Base-by-base conservation (phyloP, 2,329 filamentous ascomycete genomes). In the Trichoderma brevicompactum region DNA sequence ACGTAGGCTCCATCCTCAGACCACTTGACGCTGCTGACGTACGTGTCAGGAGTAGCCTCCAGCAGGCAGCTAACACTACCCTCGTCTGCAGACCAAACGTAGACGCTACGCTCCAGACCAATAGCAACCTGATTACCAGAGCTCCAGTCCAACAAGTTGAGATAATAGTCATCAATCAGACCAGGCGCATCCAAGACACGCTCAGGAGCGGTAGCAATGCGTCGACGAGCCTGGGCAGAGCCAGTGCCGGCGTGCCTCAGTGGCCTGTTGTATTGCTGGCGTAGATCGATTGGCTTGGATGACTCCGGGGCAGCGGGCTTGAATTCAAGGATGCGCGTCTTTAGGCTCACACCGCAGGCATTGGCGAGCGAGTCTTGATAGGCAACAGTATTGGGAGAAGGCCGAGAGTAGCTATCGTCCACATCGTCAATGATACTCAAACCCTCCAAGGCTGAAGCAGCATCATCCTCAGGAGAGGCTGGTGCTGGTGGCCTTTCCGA, bases 11-110 rank as follows among this genome's bases (percentile, higher is more conserved):
- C 95, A 74, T 99, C 95, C 58, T 92, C 92, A 68, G 94, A 97
- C 95, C 95, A 99, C 82, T 98, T 98, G 74, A 99, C 94, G 70
- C 94, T 97, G 82, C 94, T 96, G 74, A 99, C 89, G 76, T 99
- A 98, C 19, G 94, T 98, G 77, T 99, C 95, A 19, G 91, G 83
- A 65, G 87, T 86, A 56, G 92, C 92, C 82, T 99, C 94, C 58
- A 98, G 82, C 28, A 99, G 88, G 73, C 91, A 94, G 81, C 87
- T 91, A 68, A 99, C 95, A 15, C 89, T 88, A 66, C 95, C 95
- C 74, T 92, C 90, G 71, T 98, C 95, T 13, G 95, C 95, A 41
- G 95, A 98, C 95, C 95, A 99, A 72, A 99, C 92, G 74, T 99
- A 99, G 72, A 99, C 95, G 71, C 90, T 96, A 71, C 94, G 93